phyloP scores from a whole-genome alignment of 1,284 basidiomycete genomes.

The Fomitopsis pinicola region DNA sequence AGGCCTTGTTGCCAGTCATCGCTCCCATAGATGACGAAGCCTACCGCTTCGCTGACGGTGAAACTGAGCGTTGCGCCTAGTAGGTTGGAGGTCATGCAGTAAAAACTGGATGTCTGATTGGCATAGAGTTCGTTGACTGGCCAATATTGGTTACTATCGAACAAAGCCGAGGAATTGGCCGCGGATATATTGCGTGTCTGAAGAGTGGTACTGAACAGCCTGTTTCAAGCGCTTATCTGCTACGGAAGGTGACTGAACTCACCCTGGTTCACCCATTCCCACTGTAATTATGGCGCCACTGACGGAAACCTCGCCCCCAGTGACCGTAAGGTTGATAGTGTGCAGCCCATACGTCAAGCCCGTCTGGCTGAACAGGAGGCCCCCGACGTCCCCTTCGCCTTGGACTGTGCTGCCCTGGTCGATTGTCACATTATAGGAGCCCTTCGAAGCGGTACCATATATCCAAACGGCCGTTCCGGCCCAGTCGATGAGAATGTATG shows the following conservation, averaged over 20 bases:
- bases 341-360: background rate
- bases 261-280: constrained; percentile 1
- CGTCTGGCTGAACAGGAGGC: background rate
- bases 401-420: background rate
- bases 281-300: constrained; percentile 2
- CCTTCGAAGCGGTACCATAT: background rate
- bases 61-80: background rate
- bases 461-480: constrained; percentile 1
- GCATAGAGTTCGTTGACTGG: background rate
- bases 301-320: background rate
- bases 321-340: background rate
- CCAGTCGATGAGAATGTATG: constrained; percentile 2
- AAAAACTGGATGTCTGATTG: background rate
- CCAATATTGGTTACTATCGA: background rate
- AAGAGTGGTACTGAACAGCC: background rate
- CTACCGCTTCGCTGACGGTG: background rate
- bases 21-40: constrained; percentile 2
- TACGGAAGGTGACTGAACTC: background rate
- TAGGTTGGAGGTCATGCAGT: background rate
- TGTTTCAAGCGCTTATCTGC: background rate
- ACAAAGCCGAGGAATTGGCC: background rate
- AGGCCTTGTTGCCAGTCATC: background rate
- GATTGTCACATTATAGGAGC: background rate
- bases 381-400: background rate
- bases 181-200: background rate